Conservation (phyloP, 768 basidiomycete genomes). For the Xerocomus brunneocitrinus region DNA sequence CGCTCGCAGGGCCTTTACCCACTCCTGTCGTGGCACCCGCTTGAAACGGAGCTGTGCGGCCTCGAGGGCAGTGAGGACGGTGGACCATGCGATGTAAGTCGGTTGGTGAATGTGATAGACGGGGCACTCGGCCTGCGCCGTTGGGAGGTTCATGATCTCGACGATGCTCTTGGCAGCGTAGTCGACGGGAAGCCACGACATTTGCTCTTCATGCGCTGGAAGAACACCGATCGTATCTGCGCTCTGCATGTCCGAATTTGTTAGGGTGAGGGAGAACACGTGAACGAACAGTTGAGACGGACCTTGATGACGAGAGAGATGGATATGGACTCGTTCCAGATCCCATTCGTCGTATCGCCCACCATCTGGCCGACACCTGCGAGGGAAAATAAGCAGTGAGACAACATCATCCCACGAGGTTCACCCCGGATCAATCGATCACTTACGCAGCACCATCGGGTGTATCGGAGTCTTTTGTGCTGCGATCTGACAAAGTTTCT, state of each 20-base stretch:
- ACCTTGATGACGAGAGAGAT: slow-evolving; percentile 31
- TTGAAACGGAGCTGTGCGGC: slow-evolving; percentile 32
- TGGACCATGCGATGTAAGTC: slow-evolving; percentile 30
- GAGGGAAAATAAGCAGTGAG: not conserved
- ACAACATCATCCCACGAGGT: not conserved
- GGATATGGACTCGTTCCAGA: slow-evolving; percentile 52
- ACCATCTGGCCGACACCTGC: slow-evolving; percentile 55
- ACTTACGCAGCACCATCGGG: slow-evolving; percentile 20
- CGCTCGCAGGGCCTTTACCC: slow-evolving; percentile 20
- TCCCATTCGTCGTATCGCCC: slow-evolving; percentile 44
- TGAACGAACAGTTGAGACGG: not conserved
- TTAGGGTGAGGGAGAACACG: not conserved
- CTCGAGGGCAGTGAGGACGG: slow-evolving; percentile 37
- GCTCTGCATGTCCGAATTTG: slow-evolving; percentile 21
- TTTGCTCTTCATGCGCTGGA: slow-evolving; percentile 29
- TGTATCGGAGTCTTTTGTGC: slow-evolving; percentile 24
- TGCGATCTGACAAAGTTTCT: slow-evolving; percentile 47
- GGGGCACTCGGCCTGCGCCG: slow-evolving; percentile 6
- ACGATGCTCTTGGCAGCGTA: slow-evolving; percentile 43
- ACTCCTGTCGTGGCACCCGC: slow-evolving; percentile 16
- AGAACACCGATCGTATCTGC: slow-evolving; percentile 38
- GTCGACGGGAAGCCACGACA: slow-evolving; percentile 52
- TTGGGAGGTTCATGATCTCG: slow-evolving; percentile 35
- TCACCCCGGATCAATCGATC: not conserved
- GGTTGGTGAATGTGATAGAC: slow-evolving; percentile 23